These are phyloP conservation scores for Senecio squalidus DNA, from an alignment of 140 eudicot genomes.

Conservation along the genomic window DNA sequence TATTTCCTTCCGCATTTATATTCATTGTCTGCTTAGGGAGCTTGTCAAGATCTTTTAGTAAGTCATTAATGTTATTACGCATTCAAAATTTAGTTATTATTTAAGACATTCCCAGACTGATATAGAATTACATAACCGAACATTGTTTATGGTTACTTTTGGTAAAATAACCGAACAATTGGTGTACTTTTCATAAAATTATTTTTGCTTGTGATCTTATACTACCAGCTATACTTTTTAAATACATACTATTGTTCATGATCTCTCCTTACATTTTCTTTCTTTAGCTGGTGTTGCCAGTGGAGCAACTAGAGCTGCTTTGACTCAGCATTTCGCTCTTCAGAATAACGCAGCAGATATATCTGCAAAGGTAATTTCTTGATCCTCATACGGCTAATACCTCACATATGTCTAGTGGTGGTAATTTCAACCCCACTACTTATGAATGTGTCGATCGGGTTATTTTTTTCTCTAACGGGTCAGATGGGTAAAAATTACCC, in stretches of 20 bases:
- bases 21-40: slow-evolving; percentile 92
- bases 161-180: neutral
- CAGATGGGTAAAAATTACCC: neutral
- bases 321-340: slow-evolving; percentile 99
- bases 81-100: neutral
- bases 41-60: slow-evolving; percentile 98
- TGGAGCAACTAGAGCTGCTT: slow-evolving; percentile 99
- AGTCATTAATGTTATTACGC: slow-evolving; percentile 25
- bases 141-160: neutral
- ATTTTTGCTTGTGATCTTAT: neutral
- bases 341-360: slow-evolving; percentile 98
- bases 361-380: slow-evolving; percentile 80
- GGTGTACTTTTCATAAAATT: neutral
- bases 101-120: slow-evolving; percentile 4
- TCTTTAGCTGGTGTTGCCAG: slow-evolving; percentile 97
- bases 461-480: neutral
- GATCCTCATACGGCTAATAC: slow-evolving; percentile 3
- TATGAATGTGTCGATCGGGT: neutral
- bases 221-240: slow-evolving; percentile 9
- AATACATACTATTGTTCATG: neutral
- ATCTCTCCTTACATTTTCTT: slow-evolving; percentile 21
- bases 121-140: too few relatives aligned
- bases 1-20: slow-evolving; percentile 91
- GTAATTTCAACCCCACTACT: slow-evolving; percentile 5
- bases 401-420: neutral